phyloP scores from a whole-genome alignment of 2,329 filamentous ascomycete species.

The Nothomitra cinnamomea region DNA sequence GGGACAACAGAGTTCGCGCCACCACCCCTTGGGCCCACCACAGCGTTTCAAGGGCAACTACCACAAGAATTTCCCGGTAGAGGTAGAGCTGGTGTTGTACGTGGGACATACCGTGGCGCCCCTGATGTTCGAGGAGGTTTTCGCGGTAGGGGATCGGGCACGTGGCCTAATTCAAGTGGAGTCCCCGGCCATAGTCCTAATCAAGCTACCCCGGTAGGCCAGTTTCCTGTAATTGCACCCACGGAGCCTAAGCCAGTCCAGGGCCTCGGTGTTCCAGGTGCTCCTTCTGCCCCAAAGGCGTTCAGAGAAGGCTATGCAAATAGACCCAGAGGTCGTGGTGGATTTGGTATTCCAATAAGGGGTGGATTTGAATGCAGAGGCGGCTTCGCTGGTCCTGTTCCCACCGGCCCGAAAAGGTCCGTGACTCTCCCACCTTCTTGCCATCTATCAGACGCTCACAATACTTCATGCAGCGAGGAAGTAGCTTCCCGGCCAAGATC shows the following conservation, averaged over 20 bases:
- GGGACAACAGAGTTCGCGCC: background rate
- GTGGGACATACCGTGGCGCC: background rate
- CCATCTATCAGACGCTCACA: background rate
- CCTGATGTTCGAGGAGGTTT: background rate
- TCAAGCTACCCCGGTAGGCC: background rate
- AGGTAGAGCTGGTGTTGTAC: conserved; percentile 2
- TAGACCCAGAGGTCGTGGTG: conserved; percentile 1
- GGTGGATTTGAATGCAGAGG: background rate
- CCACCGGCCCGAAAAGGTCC: conserved; percentile 1
- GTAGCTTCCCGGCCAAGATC: background rate
- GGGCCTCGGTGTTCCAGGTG: conserved; percentile 5
- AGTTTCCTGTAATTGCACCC: conserved; percentile 1
- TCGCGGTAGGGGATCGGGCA: background rate
- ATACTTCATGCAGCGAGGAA: conserved; percentile 5
- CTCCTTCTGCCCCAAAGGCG: conserved; percentile 7
- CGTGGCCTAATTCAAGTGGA: background rate
- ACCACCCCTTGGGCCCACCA: background rate
- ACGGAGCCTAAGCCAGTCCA: conserved; percentile 3
- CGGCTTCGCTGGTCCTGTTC: background rate
- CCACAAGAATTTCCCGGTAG: background rate
- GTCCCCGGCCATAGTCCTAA: background rate
- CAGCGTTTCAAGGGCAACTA: conserved; percentile 1
- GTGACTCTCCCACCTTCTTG: background rate
- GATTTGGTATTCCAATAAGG: background rate
- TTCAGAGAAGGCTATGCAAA: conserved; percentile 5